Percentiles rank a stretch among this genome's conserved stretches.
Conservation (phyloP, 306 rosid genomes). For the Herpetospermum pedunculosum region DNA sequence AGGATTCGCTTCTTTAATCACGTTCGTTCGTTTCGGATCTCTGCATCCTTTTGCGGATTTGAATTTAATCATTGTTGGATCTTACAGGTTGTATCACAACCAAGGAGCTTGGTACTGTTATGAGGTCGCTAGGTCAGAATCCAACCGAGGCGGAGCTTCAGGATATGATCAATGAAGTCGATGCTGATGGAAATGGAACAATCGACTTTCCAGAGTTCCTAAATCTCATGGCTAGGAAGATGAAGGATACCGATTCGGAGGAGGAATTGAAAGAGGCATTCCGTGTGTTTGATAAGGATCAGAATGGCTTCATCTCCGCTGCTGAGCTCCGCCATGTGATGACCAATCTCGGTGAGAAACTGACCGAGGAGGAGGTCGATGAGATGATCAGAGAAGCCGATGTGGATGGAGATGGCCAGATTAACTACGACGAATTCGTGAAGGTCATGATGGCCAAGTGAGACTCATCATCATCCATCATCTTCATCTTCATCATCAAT, state of each 20-base stretch:
- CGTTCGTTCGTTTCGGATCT: neutral
- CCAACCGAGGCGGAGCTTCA: constrained; percentile 92
- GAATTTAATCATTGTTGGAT: too few species aligned
- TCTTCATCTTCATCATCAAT: too few species aligned
- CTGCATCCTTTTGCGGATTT: neutral
- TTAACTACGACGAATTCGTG: constrained; percentile 71
- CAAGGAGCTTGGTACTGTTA: constrained; percentile 86
- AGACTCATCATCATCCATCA: neutral
- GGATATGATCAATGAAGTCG: constrained; percentile 86
- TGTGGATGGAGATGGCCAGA: constrained; percentile 90
- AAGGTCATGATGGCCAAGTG: constrained; percentile 94
- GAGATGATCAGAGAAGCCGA: constrained; percentile 92
- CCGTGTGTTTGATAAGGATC: constrained; percentile 82
- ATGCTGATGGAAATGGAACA: constrained; percentile 80
- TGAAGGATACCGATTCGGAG: constrained; percentile 85
- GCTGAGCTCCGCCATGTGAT: constrained; percentile 89
- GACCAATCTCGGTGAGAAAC: constrained; percentile 89
- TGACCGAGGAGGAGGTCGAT: constrained; percentile 77
- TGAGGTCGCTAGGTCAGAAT: constrained; percentile 85
- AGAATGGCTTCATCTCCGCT: constrained; percentile 85
- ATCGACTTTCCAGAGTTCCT: constrained; percentile 81
- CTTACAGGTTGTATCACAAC: constrained; percentile 69
- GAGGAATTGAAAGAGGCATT: constrained; percentile 85
- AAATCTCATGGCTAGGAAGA: constrained; percentile 86
- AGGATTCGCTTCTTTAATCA: neutral